Conservation (phyloP, 106 monocot species). For the Dactylorhiza incarnata region DNA sequence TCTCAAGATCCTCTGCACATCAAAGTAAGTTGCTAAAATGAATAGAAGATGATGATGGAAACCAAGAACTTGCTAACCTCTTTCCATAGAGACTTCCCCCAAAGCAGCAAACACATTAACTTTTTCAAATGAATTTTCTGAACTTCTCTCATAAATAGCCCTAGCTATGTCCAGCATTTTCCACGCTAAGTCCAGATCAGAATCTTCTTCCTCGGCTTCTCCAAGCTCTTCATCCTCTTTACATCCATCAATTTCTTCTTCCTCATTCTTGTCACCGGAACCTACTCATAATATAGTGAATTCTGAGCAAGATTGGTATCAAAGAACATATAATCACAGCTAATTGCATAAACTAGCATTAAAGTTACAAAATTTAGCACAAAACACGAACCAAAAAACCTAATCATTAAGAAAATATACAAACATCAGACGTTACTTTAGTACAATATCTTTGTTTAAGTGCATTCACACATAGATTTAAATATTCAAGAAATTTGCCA, state of each 20-base stretch:
- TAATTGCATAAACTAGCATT: too few species aligned
- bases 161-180: constrained; percentile 98
- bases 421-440: too few species aligned
- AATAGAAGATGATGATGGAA: neutral
- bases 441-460: too few species aligned
- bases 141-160: constrained; percentile 63
- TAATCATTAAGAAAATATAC: too few species aligned
- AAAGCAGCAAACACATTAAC: constrained; percentile 78
- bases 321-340: too few species aligned
- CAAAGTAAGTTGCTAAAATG: neutral
- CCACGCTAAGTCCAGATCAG: constrained; percentile 91
- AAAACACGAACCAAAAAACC: too few species aligned
- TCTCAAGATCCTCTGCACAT: constrained; percentile 86
- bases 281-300: constrained; percentile 3
- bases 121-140: constrained; percentile 66
- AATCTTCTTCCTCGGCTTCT: constrained; percentile 78
- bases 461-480: neutral
- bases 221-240: constrained; percentile 51
- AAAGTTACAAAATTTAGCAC: too few species aligned
- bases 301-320: neutral
- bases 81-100: constrained; percentile 82
- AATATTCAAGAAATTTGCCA: neutral
- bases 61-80: constrained; percentile 42
- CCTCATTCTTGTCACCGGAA: constrained; percentile 34
- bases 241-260: constrained; percentile 34